phyloP scores from a whole-genome alignment of 2,329 filamentous ascomycete genomes.

The Exophiala xenobiotica region DNA sequence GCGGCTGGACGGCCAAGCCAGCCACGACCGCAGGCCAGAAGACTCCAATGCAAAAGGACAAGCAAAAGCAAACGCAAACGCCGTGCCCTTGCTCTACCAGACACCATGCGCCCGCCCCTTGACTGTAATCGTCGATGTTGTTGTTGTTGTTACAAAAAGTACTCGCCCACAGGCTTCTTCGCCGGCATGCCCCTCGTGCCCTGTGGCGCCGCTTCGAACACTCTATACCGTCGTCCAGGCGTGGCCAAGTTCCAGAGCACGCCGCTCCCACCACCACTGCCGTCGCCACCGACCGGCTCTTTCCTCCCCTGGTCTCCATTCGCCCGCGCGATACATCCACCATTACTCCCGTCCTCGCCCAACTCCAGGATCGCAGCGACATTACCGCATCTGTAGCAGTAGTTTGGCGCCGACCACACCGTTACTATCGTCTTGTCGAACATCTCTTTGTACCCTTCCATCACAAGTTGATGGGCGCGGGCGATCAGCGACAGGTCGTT shows the following conservation, averaged over 20 bases:
- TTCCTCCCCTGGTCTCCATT: slow-evolving; percentile 45
- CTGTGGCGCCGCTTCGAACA: slow-evolving; percentile 95
- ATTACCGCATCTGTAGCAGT: slow-evolving; percentile 94
- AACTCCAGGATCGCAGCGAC: slow-evolving; percentile 93
- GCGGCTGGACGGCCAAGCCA: too few species aligned
- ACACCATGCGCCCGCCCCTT: background rate
- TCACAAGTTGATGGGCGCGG: slow-evolving; percentile 92
- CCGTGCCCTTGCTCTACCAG: too few species aligned
- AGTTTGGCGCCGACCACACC: slow-evolving; percentile 97
- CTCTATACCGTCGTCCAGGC: slow-evolving; percentile 84
- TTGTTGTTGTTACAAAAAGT: slow-evolving; percentile 66
- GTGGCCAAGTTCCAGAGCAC: slow-evolving; percentile 49
- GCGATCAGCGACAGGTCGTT: slow-evolving; percentile 93
- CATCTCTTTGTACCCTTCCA: slow-evolving; percentile 99
- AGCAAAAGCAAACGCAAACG: too few species aligned
- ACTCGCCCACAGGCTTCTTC: slow-evolving; percentile 96
- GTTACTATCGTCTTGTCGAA: slow-evolving; percentile 95
- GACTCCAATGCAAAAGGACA: too few species aligned
- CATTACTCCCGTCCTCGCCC: slow-evolving; percentile 59
- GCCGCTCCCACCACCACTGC: slow-evolving; percentile 16
- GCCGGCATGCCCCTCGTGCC: slow-evolving; percentile 96
- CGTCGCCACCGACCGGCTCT: slow-evolving; percentile 34
- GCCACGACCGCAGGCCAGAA: too few species aligned
- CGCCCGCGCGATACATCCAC: slow-evolving; percentile 44
- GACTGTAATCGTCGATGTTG: background rate